Conservation (phyloP, 2,329 filamentous ascomycete genomes). For the Penicillium sp. region DNA sequence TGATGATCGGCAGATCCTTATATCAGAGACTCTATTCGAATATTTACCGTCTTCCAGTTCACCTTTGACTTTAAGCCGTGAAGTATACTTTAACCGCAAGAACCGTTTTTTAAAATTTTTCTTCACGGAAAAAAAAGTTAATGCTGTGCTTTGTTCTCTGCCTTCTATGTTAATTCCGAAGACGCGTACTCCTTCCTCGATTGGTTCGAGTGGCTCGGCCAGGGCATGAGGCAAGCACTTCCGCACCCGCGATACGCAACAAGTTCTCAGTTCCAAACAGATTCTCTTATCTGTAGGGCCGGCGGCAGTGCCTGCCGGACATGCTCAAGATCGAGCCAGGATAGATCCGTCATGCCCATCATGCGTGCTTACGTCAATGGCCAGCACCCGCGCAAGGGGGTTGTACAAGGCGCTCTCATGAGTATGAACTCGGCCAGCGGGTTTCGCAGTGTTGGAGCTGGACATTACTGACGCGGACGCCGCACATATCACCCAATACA, state of each 20-base stretch:
- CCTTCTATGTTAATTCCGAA: neutral
- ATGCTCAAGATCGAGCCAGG: constrained; percentile 32
- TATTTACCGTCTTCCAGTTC: neutral
- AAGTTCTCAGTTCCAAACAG: constrained; percentile 40
- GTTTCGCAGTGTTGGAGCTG: constrained; percentile 37
- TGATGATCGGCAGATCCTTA: constrained; percentile 5
- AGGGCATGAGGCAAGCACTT: constrained; percentile 27
- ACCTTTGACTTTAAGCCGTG: neutral
- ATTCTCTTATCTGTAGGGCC: constrained; percentile 32
- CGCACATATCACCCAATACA: constrained; percentile 31
- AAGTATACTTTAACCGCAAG: neutral
- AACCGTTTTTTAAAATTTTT: neutral
- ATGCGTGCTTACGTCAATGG: constrained; percentile 44
- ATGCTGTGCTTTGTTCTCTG: neutral
- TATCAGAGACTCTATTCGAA: neutral
- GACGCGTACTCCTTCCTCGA: constrained; percentile 34
- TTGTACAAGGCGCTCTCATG: constrained; percentile 48
- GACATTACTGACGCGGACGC: constrained; percentile 44
- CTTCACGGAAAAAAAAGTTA: neutral
- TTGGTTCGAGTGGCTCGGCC: constrained; percentile 41
- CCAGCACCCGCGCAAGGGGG: constrained; percentile 35
- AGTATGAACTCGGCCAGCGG: constrained; percentile 41
- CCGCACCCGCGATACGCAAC: constrained; percentile 34
- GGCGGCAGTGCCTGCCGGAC: constrained; percentile 24
- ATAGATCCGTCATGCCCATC: constrained; percentile 38